A percentile compares a stretch with the other conserved stretches of the same genome.
These are phyloP conservation scores for Isabelozyma rhagii DNA, from an alignment of 805 yeast species.

Conservation along the genomic window DNA sequence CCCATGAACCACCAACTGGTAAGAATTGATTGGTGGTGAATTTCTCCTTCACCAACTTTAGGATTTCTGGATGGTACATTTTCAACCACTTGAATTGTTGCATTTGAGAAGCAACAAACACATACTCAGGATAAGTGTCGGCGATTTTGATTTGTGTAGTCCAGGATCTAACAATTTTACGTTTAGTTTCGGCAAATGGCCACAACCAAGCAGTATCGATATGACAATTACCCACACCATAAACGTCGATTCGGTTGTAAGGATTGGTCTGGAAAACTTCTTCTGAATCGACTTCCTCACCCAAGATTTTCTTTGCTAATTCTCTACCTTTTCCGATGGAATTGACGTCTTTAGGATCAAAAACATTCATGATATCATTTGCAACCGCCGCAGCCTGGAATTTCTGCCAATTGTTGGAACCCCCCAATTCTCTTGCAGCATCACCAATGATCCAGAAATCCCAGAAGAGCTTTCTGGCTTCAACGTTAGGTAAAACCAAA, in stretches of 20 bases:
- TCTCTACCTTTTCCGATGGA: constrained; percentile 63
- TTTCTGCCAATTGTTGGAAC: constrained; percentile 69
- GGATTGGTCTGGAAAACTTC: constrained; percentile 54
- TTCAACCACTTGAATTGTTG: constrained; percentile 94
- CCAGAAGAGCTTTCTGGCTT: constrained; percentile 70
- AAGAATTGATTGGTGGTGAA: constrained; percentile 72
- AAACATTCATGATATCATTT: constrained; percentile 77
- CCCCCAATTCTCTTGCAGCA: constrained; percentile 82
- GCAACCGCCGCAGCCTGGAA: constrained; percentile 78
- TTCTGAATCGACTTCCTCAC: constrained; percentile 59
- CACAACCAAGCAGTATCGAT: constrained; percentile 98
- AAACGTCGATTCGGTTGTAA: constrained; percentile 53
- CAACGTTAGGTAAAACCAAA: constrained; percentile 73
- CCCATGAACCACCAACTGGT: constrained; percentile 98
- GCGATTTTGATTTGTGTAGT: constrained; percentile 83
- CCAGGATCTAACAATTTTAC: constrained; percentile 94
- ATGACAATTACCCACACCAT: constrained; percentile 91
- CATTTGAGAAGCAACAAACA: constrained; percentile 92
- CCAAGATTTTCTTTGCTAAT: constrained; percentile 62
- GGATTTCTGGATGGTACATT: constrained; percentile 81
- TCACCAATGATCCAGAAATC: constrained; percentile 91
- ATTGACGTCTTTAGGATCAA: constrained; percentile 65
- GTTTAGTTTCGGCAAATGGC: constrained; percentile 97
- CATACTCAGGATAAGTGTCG: constrained; percentile 87
- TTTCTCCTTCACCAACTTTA: constrained; percentile 59